Evolutionary conservation across 2,329 filamentous ascomycete species (phyloP), one percentile per base, ranked within the genome.

Genomic region (Tolypocladium tropicale): DNA sequence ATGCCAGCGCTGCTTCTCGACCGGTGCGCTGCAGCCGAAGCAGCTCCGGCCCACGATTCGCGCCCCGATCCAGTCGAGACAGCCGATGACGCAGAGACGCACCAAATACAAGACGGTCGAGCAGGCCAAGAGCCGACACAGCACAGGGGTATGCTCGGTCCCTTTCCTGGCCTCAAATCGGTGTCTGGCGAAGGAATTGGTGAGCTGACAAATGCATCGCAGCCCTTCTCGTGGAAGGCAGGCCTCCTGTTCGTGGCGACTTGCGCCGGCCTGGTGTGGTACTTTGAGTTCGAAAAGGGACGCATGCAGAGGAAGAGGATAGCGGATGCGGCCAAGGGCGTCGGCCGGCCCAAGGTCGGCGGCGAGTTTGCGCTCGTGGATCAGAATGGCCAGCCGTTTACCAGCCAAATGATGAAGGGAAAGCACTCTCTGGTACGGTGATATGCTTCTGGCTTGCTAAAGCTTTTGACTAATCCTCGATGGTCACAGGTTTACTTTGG

Each of bases 141-240:
- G 77, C 59, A 79, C 78, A 53, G 81, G 81, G 56, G 78, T 81
- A 76, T 60, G 77, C 61, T 16, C 46, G 18, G 16, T 18, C 10
- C 16, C 12, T 32, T 52, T 54, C 11, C 7, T 9, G 9, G 18
- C 18, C 43, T 48, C 14, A 53, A 37, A 51, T 23, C 10, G 25
- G 5, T 4, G 46, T 28, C 18, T 49, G 16, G 25, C 25, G 25
- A n/a, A 18, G 21, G 46, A n/a, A 32, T 10, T 16, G 43, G 18
- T 46, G 55, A 52, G 62, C 67, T 69, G 64, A 69, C 65, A 60
- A 60, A 60, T 56, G 51, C 14, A 6, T 41, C n/a, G 58, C 55
- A 91, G 86, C 94, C 94, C 33, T 97, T 99, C 76, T 96, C 92
- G 55, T 92, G 89, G 84, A 93, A 90, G 74, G 88, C 93, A 34